These are phyloP conservation scores for Clarireedia paspali DNA, from an alignment of 2,329 filamentous ascomycete species.

Conservation along the genomic window DNA sequence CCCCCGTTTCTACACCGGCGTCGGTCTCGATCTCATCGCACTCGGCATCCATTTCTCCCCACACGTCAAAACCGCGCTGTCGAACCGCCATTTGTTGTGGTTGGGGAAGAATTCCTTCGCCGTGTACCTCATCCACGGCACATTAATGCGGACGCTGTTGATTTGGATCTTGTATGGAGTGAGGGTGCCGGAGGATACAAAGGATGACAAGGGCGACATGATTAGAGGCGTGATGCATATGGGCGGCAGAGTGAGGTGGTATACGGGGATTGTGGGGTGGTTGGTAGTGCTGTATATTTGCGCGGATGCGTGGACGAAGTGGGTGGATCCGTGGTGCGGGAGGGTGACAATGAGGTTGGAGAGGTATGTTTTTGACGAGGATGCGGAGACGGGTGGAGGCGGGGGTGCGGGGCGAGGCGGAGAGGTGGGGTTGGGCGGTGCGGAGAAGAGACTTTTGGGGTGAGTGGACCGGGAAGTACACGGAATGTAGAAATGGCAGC, in stretches of 20 bases:
- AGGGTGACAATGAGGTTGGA: conserved; percentile 34
- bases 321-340: conserved; percentile 46
- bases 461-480: no score
- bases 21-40: conserved; percentile 42
- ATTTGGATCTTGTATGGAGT: conserved; percentile 52
- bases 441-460: no score
- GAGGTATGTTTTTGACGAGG: conserved; percentile 23
- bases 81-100: conserved; percentile 49
- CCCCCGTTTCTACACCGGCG: conserved; percentile 40
- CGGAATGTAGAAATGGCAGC: no score
- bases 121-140: conserved; percentile 56
- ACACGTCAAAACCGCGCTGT: conserved; percentile 43
- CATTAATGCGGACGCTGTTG: conserved; percentile 49
- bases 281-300: conserved; percentile 39
- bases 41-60: conserved; percentile 46
- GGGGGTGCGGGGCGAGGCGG: no score
- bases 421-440: no score
- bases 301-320: conserved; percentile 44
- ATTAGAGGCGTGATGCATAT: conserved; percentile 30
- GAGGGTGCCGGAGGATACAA: conserved; percentile 26
- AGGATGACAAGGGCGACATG: conserved; percentile 29
- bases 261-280: conserved; percentile 36
- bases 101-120: conserved; percentile 57
- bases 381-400: neutral
- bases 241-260: conserved; percentile 33